Evolutionary conservation across 805 yeast genomes (phyloP), one percentile per base, ranked within the genome.

Genomic region (Yarrowia porcina): DNA sequence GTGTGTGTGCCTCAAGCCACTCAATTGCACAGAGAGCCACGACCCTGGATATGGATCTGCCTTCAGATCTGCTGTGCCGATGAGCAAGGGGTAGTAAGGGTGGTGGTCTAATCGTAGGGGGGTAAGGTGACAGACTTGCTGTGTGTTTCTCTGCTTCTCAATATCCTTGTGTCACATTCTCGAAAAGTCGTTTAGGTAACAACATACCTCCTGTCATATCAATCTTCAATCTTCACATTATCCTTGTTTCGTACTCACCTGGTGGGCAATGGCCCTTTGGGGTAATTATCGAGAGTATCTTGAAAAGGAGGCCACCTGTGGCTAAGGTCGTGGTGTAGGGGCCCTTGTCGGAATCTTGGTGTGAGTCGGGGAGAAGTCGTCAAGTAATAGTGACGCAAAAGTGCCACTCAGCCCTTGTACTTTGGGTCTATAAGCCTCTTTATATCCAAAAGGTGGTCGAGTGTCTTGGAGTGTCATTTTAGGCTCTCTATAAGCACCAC

Each of bases 181-280:
- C n/a, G n/a, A n/a, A n/a, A n/a, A n/a, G n/a, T n/a, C n/a, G n/a
- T n/a, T n/a, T n/a, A n/a, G n/a, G n/a, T n/a, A n/a, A n/a, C n/a
- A n/a, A n/a, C n/a, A n/a, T n/a, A n/a, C n/a, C n/a, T n/a, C n/a
- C n/a, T n/a, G n/a, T n/a, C n/a, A n/a, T n/a, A n/a, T n/a, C n/a
- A n/a, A n/a, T n/a, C n/a, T n/a, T n/a, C n/a, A n/a, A n/a, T 25
- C 35, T 3, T 32, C 44, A 38, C 44, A 38, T 13, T n/a, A 20
- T 20, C n/a, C 2, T 9, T 20, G 30, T 41, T 25, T 23, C 0
- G 28, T 44, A 47, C 54, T 47, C 54, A 47, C 54, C 54, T 47
- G 30, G 54, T 47, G 54, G 54, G 54, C 54, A 47, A 47, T 47
- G 54, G 54, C 54, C 54, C 54, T 47, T 47, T 47, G 54, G 54